Conservation (phyloP, 2,329 filamentous ascomycete species). For the Penicillium sp. region DNA sequence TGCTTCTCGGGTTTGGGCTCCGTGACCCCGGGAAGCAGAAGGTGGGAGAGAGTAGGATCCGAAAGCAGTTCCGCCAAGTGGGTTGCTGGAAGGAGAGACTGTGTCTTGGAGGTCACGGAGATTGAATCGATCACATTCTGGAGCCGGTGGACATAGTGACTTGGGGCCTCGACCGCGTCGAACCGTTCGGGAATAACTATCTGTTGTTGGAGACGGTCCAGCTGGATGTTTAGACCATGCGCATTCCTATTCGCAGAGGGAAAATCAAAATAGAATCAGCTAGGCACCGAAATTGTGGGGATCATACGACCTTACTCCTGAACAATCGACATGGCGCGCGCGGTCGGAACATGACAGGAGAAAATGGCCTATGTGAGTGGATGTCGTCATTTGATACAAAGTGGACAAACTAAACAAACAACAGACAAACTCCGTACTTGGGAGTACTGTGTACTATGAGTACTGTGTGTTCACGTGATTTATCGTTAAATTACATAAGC, state of each 20-base stretch:
- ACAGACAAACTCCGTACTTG: not conserved
- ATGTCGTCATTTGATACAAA: not conserved
- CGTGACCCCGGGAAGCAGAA: not conserved
- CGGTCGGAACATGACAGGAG: not conserved
- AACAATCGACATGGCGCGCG: constrained; percentile 23
- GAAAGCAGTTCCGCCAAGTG: constrained; percentile 63
- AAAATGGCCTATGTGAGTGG: not conserved
- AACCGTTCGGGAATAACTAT: constrained; percentile 13
- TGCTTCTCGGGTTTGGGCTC: constrained; percentile 46
- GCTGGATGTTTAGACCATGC: constrained; percentile 56
- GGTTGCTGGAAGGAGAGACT: constrained; percentile 59
- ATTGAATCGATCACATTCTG: constrained; percentile 68
- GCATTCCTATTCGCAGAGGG: constrained; percentile 49
- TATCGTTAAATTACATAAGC: not conserved
- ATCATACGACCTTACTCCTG: constrained; percentile 19
- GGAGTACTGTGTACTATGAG: not conserved
- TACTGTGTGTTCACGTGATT: not conserved
- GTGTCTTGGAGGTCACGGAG: constrained; percentile 66
- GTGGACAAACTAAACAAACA: not conserved
- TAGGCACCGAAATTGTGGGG: not conserved
- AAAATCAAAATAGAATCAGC: not conserved
- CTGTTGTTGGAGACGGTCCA: constrained; percentile 57
- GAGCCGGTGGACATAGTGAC: constrained; percentile 50
- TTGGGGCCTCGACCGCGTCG: constrained; percentile 24
- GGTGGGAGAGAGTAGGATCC: constrained; percentile 44